Conservation (phyloP, 768 basidiomycete species). For the Roridomyces roridus region DNA sequence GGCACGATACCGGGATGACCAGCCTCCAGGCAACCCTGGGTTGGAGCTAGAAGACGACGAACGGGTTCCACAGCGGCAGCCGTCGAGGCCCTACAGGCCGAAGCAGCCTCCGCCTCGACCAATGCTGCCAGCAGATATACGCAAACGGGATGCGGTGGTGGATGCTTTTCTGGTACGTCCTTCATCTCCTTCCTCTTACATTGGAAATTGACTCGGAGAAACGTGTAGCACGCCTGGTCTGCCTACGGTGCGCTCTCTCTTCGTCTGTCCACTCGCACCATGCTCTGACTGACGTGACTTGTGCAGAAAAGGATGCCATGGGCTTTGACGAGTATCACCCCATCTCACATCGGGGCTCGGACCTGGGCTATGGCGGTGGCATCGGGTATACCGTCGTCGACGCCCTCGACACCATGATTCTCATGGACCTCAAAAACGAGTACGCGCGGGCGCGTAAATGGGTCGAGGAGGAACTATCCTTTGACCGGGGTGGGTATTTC, state of each 20-base stretch:
- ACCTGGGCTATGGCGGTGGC: slow-evolving; percentile 78
- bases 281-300: not conserved
- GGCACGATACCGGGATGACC: not conserved
- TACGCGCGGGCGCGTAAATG: slow-evolving; percentile 77
- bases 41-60: too few relatives aligned
- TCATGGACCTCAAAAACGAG: slow-evolving; percentile 85
- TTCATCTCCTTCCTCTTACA: not conserved
- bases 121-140: slow-evolving; percentile 52
- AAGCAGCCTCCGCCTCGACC: not conserved
- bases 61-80: not conserved
- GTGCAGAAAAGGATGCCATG: slow-evolving; percentile 87
- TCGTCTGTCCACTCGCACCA: not conserved
- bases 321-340: slow-evolving; percentile 94
- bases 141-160: slow-evolving; percentile 72
- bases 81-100: not conserved
- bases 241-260: slow-evolving; percentile 69
- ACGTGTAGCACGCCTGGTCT: slow-evolving; percentile 83
- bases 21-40: too few relatives aligned
- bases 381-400: slow-evolving; percentile 92
- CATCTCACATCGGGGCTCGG: slow-evolving; percentile 71
- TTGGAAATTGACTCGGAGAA: slow-evolving; percentile 12
- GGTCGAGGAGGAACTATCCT: slow-evolving; percentile 71
- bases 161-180: slow-evolving; percentile 76
- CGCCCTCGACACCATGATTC: slow-evolving; percentile 83
- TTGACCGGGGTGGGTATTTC: slow-evolving; percentile 76